Evolutionary conservation across 164 flowering plant genomes (phyloP), one percentile per base, ranked within the genome.

Genomic region (Piper betle): DNA sequence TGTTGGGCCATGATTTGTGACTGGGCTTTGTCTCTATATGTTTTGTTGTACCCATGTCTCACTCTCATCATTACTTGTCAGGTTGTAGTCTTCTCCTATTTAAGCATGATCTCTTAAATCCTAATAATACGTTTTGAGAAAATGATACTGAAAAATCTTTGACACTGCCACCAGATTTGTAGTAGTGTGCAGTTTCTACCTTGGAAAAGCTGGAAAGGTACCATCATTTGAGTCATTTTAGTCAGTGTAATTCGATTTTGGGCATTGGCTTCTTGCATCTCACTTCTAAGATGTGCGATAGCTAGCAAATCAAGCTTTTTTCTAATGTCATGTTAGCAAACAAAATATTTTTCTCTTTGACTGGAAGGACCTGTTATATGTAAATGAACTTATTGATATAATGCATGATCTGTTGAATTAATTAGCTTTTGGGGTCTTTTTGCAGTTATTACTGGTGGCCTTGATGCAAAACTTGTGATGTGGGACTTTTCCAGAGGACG

Each of bases 181-280:
- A 86, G 94, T 81, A 89, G 84, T 61, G 96, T 86, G 63, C 93
- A 89, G 43, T 92, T 92, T 59, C 75, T 90, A 76, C 92, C 97
- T 61, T 90, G 99, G 99, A 83, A 82, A 73, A 84, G 91, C 57
- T 93, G 97, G 94, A 97, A 88, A 87, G 97, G 98, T 92, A 81
- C 19, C 25, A 41, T 42, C 19, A 16, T 40, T 41, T 41, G 39
- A 43, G 17, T 10, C 12, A 61, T 39, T 46, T 20, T 50, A 19
- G 16, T 60, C 33, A 39, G 18, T 60, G 60, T 11, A 39, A 58
- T 58, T 54, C 48, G 15, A 10, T 46, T 9, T 46, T 46, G 7
- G 50, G 12, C 3, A 46, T 10, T 1, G 11, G 50, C 15, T 46
- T 15, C 8, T 43, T 6, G 12, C 15, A 2, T 9, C 2, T 46